These are phyloP conservation scores for Boletus subparvulus DNA, from an alignment of 768 basidiomycete genomes.

Conservation along the genomic window DNA sequence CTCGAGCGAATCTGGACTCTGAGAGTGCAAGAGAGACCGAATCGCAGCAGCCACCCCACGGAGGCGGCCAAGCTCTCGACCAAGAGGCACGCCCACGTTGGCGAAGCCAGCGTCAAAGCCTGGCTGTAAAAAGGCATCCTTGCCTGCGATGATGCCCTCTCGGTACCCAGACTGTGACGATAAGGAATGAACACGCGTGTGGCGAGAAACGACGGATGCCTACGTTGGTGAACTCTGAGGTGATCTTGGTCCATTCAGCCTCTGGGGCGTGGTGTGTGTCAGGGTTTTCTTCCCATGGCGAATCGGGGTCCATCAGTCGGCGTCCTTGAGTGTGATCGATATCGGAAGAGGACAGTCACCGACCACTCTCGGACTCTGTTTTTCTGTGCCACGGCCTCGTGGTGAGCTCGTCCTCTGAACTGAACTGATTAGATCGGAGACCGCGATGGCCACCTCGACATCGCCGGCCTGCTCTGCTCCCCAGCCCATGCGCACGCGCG, in stretches of 20 bases:
- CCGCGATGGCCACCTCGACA: too few relatives aligned
- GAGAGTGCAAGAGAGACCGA: slow-evolving; percentile 51
- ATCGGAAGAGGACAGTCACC: too few relatives aligned
- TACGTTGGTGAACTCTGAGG: slow-evolving; percentile 72
- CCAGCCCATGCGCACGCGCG: not conserved
- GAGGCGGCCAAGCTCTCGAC: slow-evolving; percentile 73
- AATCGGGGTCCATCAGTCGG: slow-evolving; percentile 36
- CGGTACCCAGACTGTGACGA: slow-evolving; percentile 78
- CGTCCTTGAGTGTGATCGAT: too few relatives aligned
- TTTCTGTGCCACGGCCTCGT: too few relatives aligned
- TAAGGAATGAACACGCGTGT: not conserved
- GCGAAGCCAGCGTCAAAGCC: slow-evolving; percentile 91
- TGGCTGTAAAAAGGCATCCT: slow-evolving; percentile 80
- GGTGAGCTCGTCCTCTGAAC: not conserved
- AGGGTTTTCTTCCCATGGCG: slow-evolving; percentile 59
- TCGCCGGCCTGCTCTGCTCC: too few relatives aligned
- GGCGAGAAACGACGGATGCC: slow-evolving; percentile 10
- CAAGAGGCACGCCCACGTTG: slow-evolving; percentile 65
- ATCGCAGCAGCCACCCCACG: slow-evolving; percentile 71
- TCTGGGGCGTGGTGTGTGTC: slow-evolving; percentile 38
- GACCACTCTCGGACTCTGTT: not conserved
- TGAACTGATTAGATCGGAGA: not conserved
- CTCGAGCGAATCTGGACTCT: slow-evolving; percentile 4
- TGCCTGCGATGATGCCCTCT: slow-evolving; percentile 94
- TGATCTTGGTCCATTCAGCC: slow-evolving; percentile 67